Base-by-base conservation (phyloP, 73 alveolate genomes). In the Paraurostyla sp. region DNA sequence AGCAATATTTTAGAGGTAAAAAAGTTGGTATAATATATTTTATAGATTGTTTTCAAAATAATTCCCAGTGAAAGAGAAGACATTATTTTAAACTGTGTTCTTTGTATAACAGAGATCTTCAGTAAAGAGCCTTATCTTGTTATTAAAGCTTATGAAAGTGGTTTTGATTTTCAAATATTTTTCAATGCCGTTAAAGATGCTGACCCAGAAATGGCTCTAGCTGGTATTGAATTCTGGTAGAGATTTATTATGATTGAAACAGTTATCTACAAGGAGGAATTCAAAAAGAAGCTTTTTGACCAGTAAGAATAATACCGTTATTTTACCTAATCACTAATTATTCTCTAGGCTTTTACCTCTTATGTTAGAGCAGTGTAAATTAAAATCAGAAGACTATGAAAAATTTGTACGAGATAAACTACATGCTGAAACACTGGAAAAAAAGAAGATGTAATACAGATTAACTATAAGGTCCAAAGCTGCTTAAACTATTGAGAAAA, bases 181-280 rank as follows among this genome's bases (percentile, higher is more conserved):
- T 20, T 69, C 42, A 43, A 69, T 18, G 59, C 84, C 7, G 84
- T 69, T 3, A 69, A 69, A 40, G 68, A 36, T 43, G 84, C 84
- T 4, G 84, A 69, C 38, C 84, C 84, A 6, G 84, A 69, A 43
- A 41, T 69, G 84, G 84, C 84, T 3, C 63, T 69, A 11, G 84
- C 84, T 6, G 84, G 65, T 13, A 69, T 69, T 2, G 84, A 69
- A 20, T 69, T 69, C 84, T 69, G 84, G 84, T 20, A 69, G 22
- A 69, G 35, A 36, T 69, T 69, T 43, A 69, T 69, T 13, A 69
- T 69, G 84, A 25, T 69, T 69, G 84, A 69, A 4, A 43, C 65
- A 22, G 84, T 69, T 3, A 29, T 69, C 40, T 69, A 36, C 63
- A 69, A 69, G 63, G 65, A 69, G 22, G 84, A 69, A 15, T 69